Base-by-base conservation (phyloP, 2,329 filamentous ascomycete genomes). In the Ascochyta lentis region DNA sequence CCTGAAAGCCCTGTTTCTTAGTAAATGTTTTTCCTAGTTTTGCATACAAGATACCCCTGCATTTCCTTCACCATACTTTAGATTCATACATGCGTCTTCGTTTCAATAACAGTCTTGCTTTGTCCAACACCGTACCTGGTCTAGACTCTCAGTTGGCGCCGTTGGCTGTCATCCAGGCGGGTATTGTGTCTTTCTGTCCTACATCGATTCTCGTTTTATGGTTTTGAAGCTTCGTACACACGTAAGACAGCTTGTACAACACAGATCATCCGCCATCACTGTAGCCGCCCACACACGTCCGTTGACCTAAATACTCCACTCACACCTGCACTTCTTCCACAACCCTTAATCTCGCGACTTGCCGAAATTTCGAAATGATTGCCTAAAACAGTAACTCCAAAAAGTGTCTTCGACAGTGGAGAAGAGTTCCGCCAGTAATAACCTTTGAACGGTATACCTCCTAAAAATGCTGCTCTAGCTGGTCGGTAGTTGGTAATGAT, bases 21-120 rank as follows among this genome's bases (percentile, higher is more conserved):
- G 19, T 13, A 6, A 19, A 16, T 1, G 7, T 47, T 6, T 4
- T 12, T 6, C 6, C 3, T 22, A 26, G 3, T 4, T 33, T 29
- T 29, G 33, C 40, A 24, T 24, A 43, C 38, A 43, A 42, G 15
- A 54, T 48, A 54, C 50, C 50, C 50, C 39, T 43, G 22, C 9
- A 31, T 47, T 8, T 37, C 7, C 24, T 41, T 26, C n/a, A 22
- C n/a, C 6, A 13, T 16, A 5, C n/a, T 38, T 15, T 31, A 9
- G 12, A 15, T 26, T 2, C 6, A n/a, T 35, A 22, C 5, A 12
- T 38, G 13, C 12, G 8, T 31, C 9, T 46, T 46, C 8, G 8
- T 4, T 39, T 7, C 3, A 16, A 7, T 23, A 16, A 22, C 2
- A 22, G 8, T 19, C 4, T 29, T 22, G 12, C n/a, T 19, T 1